Conservation (phyloP, 1,284 basidiomycete species). For the Albatrellus sp. region DNA sequence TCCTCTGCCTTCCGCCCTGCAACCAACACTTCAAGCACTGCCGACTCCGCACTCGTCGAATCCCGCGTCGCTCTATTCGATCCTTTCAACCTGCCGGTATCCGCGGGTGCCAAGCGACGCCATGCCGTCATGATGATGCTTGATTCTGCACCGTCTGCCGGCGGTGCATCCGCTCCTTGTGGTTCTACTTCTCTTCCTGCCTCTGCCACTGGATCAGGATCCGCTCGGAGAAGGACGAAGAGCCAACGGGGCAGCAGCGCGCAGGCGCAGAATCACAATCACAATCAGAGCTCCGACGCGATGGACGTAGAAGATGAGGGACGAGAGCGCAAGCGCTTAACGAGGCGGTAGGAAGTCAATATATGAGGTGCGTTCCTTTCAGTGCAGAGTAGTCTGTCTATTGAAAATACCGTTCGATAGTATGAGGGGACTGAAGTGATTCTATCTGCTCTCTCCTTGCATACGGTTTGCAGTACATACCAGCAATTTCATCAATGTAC, state of each 20-base stretch:
- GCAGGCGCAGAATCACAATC: slow-evolving; percentile 12
- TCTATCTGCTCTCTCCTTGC: not conserved
- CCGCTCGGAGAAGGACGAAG: slow-evolving; percentile 15
- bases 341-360: slow-evolving; percentile 15
- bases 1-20: slow-evolving; percentile 7
- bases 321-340: slow-evolving; percentile 25
- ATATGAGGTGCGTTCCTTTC: not conserved
- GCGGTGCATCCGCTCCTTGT: not conserved
- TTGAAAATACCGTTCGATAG: not conserved
- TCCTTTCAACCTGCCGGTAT: slow-evolving; percentile 6
- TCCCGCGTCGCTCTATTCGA: slow-evolving; percentile 4
- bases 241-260: slow-evolving; percentile 13
- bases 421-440: not conserved
- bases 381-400: not conserved
- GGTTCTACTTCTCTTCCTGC: not conserved
- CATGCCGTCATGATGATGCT: slow-evolving; percentile 22
- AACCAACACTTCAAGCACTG: slow-evolving; percentile 1
- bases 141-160: slow-evolving; percentile 12
- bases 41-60: slow-evolving; percentile 4
- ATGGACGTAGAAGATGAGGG: slow-evolving; percentile 28
- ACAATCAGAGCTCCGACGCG: slow-evolving; percentile 13
- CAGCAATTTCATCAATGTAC: too few species aligned
- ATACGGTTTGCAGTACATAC: not conserved
- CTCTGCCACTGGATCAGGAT: slow-evolving; percentile 4
- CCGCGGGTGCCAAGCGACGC: slow-evolving; percentile 23